Evolutionary conservation across 2,329 filamentous ascomycete genomes (phyloP), one percentile per base, ranked within the genome.

Genomic region (Fusarium longipes): DNA sequence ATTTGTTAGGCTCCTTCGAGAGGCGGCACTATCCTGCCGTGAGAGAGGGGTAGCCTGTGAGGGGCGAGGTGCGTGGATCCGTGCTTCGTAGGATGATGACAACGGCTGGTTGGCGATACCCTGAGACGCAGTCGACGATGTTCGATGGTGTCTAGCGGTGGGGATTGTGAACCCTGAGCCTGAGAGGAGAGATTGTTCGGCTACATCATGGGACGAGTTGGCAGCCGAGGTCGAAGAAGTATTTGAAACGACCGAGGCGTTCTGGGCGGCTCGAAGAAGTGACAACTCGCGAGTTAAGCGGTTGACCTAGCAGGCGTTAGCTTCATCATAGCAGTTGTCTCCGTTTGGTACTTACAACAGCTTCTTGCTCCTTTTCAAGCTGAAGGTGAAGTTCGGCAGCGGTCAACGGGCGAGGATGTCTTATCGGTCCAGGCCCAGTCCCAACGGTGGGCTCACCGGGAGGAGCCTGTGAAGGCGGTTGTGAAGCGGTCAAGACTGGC

Each of bases 341-440:
- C 22, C 12, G 20, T 29, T 11, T 6, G 3, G 10, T 33, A 48
- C 88, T 67, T 84, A 96, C 94, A 73, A 97, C 91, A 33, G 93
- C 92, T 79, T 98, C 95, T 73, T 98, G 94, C 76, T 98, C 95
- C 78, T 96, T 96, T 79, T 98, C 95, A 25, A 97, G 84, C 80
- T 97, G 89, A 61, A 92, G 84, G 78, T 97, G 93, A 63, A 98
- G 84, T 77, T 98, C 95, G 5, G 93, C 91, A 2, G 93, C 90
- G 0, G 95, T 97, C 77, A 97, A 81, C 5, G 94, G 94, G 33
- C 93, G 87, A 8, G 95, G 94, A 77, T 97, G 94, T 65, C 95
- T 88, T 72, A 96, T 81, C 6, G 95, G 94, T 0, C 91, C 92
- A 56, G 88, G 87, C 0, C 88, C 88, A 30, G 82, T 76, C 27